Conservation (phyloP, 305 asterid genomes). For the Fraxinus velutina region DNA sequence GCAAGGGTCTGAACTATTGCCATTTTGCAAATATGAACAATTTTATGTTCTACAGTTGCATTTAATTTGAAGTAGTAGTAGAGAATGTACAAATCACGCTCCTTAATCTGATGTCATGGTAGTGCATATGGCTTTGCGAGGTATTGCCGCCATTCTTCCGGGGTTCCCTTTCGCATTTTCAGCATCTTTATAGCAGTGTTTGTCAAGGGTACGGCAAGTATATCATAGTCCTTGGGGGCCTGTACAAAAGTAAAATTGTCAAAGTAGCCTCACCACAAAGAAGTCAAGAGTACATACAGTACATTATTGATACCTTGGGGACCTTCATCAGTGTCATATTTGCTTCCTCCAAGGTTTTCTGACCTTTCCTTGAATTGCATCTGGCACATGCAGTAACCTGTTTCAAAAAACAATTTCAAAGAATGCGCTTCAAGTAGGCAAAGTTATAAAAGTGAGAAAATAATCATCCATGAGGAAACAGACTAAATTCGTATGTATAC, state of each 20-base stretch:
- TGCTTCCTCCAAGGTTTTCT: constrained; percentile 74
- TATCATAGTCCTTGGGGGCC: constrained; percentile 78
- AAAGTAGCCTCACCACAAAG: neutral
- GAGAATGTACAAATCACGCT: constrained; percentile 9
- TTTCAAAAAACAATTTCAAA: constrained; percentile 11
- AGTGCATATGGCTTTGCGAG: constrained; percentile 53
- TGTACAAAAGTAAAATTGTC: constrained; percentile 19
- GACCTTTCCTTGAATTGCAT: constrained; percentile 88
- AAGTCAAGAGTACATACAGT: neutral
- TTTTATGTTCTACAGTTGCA: neutral
- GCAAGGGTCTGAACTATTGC: neutral
- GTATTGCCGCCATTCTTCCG: constrained; percentile 87
- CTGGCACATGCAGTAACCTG: constrained; percentile 82
- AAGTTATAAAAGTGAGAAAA: neutral
- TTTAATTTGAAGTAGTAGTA: neutral
- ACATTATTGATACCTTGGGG: constrained; percentile 54
- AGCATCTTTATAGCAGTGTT: constrained; percentile 58
- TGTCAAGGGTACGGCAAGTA: constrained; percentile 76
- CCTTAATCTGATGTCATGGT: constrained; percentile 26
- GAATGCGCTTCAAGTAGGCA: neutral
- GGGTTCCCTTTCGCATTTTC: constrained; percentile 59
- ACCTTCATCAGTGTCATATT: constrained; percentile 65
- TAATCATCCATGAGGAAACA: neutral
- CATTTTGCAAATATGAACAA: constrained; percentile 17
- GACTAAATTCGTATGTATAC: neutral